Base-by-base conservation (phyloP, 129 eudicot species). In the Dittrichia graveolens region DNA sequence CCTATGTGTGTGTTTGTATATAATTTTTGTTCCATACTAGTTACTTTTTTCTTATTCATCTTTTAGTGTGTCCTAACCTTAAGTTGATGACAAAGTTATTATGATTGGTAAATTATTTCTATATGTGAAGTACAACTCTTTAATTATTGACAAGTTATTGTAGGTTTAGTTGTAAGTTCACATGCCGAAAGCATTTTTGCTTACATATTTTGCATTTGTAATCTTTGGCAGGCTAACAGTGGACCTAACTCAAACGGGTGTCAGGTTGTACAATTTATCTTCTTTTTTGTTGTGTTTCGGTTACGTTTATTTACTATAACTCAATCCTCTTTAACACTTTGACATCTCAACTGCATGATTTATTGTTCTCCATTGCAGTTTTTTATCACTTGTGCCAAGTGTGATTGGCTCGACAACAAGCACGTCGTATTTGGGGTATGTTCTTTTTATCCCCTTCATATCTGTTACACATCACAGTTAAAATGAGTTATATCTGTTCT, bases 391-490 rank as follows among this genome's bases (percentile, higher is more conserved):
- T 94, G 99, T 73, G 95, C 99, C 42, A 94, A 94, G 79, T 94
- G 97, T 54, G 97, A 94, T 72, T 94, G 99, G 99, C 99, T 94
- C 77, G 99, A 94, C 90, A 88, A 94, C 71, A 94, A 94, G 80
- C 99, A 94, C 64, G 99, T 90, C 14, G 99, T 94, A 3, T 94
- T 94, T 45, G 99, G 99, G 99, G 99, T 94, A 94, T 48, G 86
- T 16, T 75, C 47, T 43, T 39, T 72, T 61, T 2, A 15, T 37
- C 56, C 6, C 58, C 4, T 14, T 35, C 31, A 12, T 31, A 13
- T 46, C n/a, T 66, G 14, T 35, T 73, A 47, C 4, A 15, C 16
- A 4, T 40, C 7, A 39, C 6, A 54, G 48, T 19, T 24, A 55
- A 55, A 31, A 71, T 45, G 9, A 71, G 55, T 52, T 12, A 71